Base-by-base conservation (phyloP, 1,139 yeast genomes). In the Kodamaea arcana region DNA sequence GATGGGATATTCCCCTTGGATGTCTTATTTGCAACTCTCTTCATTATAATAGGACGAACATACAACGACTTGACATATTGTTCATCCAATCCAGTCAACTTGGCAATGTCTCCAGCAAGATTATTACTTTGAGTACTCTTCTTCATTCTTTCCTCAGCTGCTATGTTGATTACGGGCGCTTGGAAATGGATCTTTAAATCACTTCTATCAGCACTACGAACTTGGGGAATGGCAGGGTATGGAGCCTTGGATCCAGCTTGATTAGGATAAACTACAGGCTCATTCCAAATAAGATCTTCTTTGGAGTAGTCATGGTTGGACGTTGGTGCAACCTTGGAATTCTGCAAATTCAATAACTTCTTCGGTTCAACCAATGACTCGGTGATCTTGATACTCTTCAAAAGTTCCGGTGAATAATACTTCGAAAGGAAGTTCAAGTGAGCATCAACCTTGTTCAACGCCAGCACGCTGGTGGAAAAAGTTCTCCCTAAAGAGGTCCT, bases 1-100 rank as follows among this genome's bases (percentile, higher is more conserved):
- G 88, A 80, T 32, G 83, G 80, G 46, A 87, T 86, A 58, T 90
- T 92, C 56, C 98, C 98, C 69, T 88, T 86, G 32, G 90, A 79
- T 2, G 97, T 92, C 71, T 88, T 95, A 57, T 90, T 87, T 37
- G 90, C 83, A 21, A 92, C 97, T 41, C 87, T 71, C 63, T 87
- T 88, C 68, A 80, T 68, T 31, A 83, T 72, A 44, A 83, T 60
- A 3, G 86, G 83, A 52, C 84, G 80, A 43, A 78, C 78, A 36
- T 75, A 73, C 42, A 90, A 73, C 32, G 71, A 72, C 41, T 73
- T 67, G 48, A 88, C 77, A 54, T 82, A 88, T 35, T 69, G 62
- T 37, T 74, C 78, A 45, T 80, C 77, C 42, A 85, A 73, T 0
- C 95, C 96, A 1, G 95, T 86, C 46, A 84, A 73, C 42, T 76